These are phyloP conservation scores for Monosporascus sp. DNA, from an alignment of 2,329 filamentous ascomycete species.

Conservation along the genomic window DNA sequence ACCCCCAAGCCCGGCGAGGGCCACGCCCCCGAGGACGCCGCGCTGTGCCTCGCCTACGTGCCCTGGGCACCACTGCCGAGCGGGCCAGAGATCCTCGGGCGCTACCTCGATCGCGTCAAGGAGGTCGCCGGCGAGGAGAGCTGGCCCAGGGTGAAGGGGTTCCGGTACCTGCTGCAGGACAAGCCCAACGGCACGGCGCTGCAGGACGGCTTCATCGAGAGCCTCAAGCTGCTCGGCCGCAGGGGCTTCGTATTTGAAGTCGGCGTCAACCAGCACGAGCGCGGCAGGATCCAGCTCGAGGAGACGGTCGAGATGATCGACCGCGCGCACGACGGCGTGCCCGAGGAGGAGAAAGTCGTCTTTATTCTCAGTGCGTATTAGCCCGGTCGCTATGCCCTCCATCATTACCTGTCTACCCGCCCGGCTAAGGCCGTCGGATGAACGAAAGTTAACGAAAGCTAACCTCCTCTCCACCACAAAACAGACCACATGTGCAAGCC, in stretches of 20 bases:
- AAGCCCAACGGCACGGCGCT: constrained; percentile 65
- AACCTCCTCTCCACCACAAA: constrained; percentile 5
- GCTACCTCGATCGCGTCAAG: constrained; percentile 61
- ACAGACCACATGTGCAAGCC: constrained; percentile 89
- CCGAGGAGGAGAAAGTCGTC: constrained; percentile 54
- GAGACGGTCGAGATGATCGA: constrained; percentile 68
- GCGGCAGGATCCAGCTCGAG: constrained; percentile 68
- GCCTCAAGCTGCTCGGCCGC: constrained; percentile 59
- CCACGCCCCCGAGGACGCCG: constrained; percentile 45
- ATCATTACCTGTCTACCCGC: not conserved
- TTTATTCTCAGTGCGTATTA: constrained; percentile 65
- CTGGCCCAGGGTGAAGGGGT: constrained; percentile 69
- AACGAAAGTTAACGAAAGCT: not conserved
- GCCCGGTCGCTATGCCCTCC: not conserved
- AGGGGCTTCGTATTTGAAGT: constrained; percentile 72
- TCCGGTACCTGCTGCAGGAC: constrained; percentile 79
- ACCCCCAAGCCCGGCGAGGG: constrained; percentile 52
- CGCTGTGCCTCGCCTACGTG: constrained; percentile 64
- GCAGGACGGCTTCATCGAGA: constrained; percentile 57
- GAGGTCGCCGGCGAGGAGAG: constrained; percentile 53
- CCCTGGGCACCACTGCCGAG: constrained; percentile 82
- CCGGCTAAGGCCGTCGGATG: too few relatives aligned
- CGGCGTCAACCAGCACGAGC: constrained; percentile 74
- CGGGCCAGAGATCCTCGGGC: constrained; percentile 52
- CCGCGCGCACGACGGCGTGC: constrained; percentile 57